Evolutionary conservation across 257 asterid genomes (phyloP), one percentile per base, ranked within the genome.

Genomic region (Jacaranda copaia): DNA sequence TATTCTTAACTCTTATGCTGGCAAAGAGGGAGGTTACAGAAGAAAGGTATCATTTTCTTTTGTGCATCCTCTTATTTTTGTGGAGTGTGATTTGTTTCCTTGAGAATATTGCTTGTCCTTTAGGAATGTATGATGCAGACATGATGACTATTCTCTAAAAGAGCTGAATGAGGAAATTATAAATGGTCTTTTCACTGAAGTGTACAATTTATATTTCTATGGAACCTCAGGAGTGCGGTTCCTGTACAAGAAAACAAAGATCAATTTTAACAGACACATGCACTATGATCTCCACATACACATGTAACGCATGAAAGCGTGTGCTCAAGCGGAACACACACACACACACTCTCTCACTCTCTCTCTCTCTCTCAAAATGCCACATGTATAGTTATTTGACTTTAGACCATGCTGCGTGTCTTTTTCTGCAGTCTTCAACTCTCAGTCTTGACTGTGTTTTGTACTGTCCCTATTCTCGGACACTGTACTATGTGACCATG

Each of bases 1-100:
- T 91, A 46, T 96, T 96, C 88, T 85, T 93, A 80, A 87, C 97
- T 56, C 86, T 96, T 55, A 96, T 93, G 99, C 97, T 96, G 70
- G 93, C 93, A 53, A 96, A 96, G 87, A 87, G 99, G 85, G 92
- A 84, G 53, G 72, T 88, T 76, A 83, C 84, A 45, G 88, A 89
- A 62, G 92, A 91, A 75, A 90, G 98, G 98, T 93, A 87, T 36
- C 5, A 4, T 72, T 73, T 77, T 63, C 64, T 76, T 77, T 61
- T 36, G 1, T 62, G 13, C 15, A 42, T 53, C 52, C 67, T 65
- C 63, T 74, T 18, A 6, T 81, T 55, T 55, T 55, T 14, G 5
- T 72, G 70, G 75, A 8, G 14, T 25, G 39, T 46, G 46, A 14
- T 39, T 18, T n/a, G n/a, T 12, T 56, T 68, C 43, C 65, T 59